These are phyloP conservation scores for Ophiobolus disseminans DNA, from an alignment of 2,329 filamentous ascomycete genomes.

Conservation along the genomic window DNA sequence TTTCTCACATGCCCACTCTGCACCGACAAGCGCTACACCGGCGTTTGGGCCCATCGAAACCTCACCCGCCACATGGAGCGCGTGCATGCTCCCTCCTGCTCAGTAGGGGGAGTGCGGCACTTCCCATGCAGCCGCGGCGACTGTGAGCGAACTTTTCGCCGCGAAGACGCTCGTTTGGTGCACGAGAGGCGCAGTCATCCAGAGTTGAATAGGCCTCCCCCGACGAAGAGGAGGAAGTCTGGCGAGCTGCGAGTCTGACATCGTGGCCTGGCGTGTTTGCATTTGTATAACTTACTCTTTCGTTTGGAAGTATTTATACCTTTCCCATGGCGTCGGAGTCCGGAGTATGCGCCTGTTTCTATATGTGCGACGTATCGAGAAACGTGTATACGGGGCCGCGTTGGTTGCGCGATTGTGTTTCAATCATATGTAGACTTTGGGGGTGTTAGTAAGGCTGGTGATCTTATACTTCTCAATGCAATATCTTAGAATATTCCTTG, in stretches of 20 bases:
- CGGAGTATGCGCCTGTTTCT: too few species aligned
- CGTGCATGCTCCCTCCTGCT: neutral
- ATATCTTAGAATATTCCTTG: too few species aligned
- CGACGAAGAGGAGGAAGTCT: conserved; percentile 7
- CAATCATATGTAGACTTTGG: too few species aligned
- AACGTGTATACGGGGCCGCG: too few species aligned
- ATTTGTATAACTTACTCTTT: neutral
- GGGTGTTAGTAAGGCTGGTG: too few species aligned
- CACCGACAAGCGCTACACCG: conserved; percentile 3
- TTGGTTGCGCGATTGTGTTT: too few species aligned
- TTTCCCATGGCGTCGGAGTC: too few species aligned
- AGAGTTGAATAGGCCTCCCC: conserved; percentile 6
- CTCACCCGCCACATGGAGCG: conserved; percentile 7
- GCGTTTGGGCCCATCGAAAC: conserved; percentile 3
- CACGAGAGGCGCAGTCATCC: conserved; percentile 11
- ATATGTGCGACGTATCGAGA: too few species aligned
- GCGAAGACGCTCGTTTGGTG: conserved; percentile 6
- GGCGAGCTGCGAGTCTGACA: conserved; percentile 2
- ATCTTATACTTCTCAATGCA: too few species aligned
- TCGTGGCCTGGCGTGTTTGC: neutral
- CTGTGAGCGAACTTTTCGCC: conserved; percentile 4
- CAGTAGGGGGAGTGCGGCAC: neutral
- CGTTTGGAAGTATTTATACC: neutral
- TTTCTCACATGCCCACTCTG: conserved; percentile 2
- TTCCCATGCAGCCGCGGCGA: conserved; percentile 1